Base-by-base conservation (phyloP, 345 rosid species). In the Arabis alpina region DNA sequence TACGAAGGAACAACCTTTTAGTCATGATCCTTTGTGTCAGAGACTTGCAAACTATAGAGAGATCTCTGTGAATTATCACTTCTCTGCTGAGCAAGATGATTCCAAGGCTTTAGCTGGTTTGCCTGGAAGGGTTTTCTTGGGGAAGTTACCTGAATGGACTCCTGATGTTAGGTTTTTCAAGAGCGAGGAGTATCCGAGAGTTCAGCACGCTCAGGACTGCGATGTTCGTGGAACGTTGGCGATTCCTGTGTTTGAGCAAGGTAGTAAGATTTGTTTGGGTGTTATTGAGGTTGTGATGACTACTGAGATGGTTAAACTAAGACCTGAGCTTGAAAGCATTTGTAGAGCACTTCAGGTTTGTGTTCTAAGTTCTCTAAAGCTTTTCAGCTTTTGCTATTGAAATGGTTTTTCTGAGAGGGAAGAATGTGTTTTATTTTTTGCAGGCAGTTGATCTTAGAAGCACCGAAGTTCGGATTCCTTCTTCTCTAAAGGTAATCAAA, bases 371-470 rank as follows among this genome's bases (percentile, higher is more conserved):
- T 7, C 39, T 54, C 56, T 49, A 36, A 14, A 50, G 6, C 9
- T 59, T 19, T 55, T 72, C 43, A 27, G 5, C 51, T 64, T 55
- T 55, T 54, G 64, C 8, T 55, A 7, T 47, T 25, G 42, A 24
- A 37, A 44, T 50, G 10, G 3, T 37, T 28, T 37, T 68, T 10
- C 16, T 51, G 19, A 55, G 28, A 64, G 11, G 34, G 34, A 66
- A 6, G 6, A 43, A 43, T 52, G 37, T 36, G 43, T 62, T 54
- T 54, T 6, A 9, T 41, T 59, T n/a, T 39, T 9, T 1, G 54
- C 92, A 93, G 97, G 93, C 90, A 44, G 90, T 87, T 84, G 88
- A 91, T 86, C 94, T 93, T 61, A 81, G 87, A 73, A 82, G 92
- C 80, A 80, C 86, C 10, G 87, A 81, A 62, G 67, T 77, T 51